Conservation (phyloP, 805 yeast species). For the Zygotorulaspora florentina region DNA sequence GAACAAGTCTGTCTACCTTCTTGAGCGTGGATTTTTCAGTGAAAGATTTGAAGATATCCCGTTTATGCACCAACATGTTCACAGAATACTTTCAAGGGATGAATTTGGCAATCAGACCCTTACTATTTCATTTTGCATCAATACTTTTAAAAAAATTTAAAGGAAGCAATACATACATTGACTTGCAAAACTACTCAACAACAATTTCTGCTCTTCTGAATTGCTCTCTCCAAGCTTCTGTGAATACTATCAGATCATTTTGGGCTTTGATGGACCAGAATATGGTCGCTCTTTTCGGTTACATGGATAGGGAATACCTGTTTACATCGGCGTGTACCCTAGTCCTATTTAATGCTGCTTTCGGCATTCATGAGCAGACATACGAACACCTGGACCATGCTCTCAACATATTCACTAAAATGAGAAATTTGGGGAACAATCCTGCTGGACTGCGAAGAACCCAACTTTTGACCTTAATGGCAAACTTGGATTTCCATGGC, state of each 20-base stretch:
- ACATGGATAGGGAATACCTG: conserved; percentile 80
- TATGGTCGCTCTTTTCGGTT: conserved; percentile 82
- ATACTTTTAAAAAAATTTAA: conserved; percentile 53
- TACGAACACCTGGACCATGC: conserved; percentile 70
- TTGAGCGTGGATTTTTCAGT: conserved; percentile 61
- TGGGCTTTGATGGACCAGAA: conserved; percentile 74
- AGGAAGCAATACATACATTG: conserved; percentile 50
- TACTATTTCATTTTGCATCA: conserved; percentile 70
- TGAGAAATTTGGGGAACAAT: conserved; percentile 73
- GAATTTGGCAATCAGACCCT: conserved; percentile 72
- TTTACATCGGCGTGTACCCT: conserved; percentile 74
- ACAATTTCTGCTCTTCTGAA: conserved; percentile 64
- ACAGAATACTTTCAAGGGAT: conserved; percentile 82
- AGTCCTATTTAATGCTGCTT: conserved; percentile 69
- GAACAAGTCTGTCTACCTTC: conserved; percentile 57
- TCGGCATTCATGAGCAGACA: conserved; percentile 78
- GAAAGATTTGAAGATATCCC: conserved; percentile 48
- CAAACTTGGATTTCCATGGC: conserved; percentile 64
- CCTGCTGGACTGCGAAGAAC: conserved; percentile 75
- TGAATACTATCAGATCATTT: conserved; percentile 64
- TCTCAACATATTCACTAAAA: conserved; percentile 59
- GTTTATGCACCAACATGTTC: conserved; percentile 69
- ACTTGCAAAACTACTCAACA: conserved; percentile 62
- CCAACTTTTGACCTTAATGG: conserved; percentile 60
- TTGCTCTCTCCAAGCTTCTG: conserved; percentile 76